These are phyloP conservation scores for Sicyos edulis DNA, from an alignment of 306 rosid species.

Conservation along the genomic window DNA sequence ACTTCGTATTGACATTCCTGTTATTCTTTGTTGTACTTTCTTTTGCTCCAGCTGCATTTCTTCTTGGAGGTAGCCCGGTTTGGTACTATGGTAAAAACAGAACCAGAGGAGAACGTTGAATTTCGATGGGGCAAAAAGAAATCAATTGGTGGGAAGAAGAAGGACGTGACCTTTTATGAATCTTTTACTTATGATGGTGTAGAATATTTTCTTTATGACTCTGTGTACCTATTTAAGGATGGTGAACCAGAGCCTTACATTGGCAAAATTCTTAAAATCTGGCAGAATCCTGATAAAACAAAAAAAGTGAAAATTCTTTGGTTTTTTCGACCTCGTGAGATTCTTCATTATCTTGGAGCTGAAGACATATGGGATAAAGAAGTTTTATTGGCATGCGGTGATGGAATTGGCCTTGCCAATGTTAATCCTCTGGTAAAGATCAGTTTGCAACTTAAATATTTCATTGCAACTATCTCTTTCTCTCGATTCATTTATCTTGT, in stretches of 20 bases:
- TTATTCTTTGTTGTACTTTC: background rate
- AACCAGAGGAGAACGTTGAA: conserved; percentile 31
- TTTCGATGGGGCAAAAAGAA: conserved; percentile 58
- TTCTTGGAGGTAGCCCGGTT: conserved; percentile 19
- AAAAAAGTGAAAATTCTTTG: conserved; percentile 68
- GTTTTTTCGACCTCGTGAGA: conserved; percentile 82
- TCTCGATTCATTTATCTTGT: background rate
- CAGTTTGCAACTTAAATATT: too few species aligned
- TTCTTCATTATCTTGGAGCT: conserved; percentile 40
- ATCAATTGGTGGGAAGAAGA: conserved; percentile 45
- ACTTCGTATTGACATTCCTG: background rate
- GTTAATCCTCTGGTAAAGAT: conserved; percentile 32
- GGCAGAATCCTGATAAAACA: conserved; percentile 50
- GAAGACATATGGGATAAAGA: conserved; percentile 38
- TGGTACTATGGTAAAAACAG: conserved; percentile 41
- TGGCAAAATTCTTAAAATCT: conserved; percentile 63
- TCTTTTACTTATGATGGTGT: conserved; percentile 65
- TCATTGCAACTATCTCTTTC: too few species aligned
- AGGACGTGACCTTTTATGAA: conserved; percentile 47
- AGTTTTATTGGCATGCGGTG: conserved; percentile 75
- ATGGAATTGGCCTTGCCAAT: conserved; percentile 66
- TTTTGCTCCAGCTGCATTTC: conserved; percentile 4
- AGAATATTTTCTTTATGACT: conserved; percentile 55
- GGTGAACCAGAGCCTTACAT: conserved; percentile 60
- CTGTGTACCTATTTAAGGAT: conserved; percentile 56